These are phyloP conservation scores for Gossypium laxum DNA, from an alignment of 441 rosid genomes.

Conservation along the genomic window DNA sequence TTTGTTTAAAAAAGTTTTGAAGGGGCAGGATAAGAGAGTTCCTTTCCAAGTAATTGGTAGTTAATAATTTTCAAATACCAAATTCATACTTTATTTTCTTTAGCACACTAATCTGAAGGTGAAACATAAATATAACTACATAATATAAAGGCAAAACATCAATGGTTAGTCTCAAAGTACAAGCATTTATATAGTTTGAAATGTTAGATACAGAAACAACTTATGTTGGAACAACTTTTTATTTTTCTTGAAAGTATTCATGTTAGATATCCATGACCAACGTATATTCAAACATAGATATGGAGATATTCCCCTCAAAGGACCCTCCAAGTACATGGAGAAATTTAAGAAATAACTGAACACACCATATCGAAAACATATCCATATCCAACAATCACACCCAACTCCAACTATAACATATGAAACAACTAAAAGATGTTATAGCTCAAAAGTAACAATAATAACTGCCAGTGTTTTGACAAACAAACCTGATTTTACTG, in stretches of 20 bases:
- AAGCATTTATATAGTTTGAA: not conserved
- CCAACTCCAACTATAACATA: not conserved
- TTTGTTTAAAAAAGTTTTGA: too few species aligned
- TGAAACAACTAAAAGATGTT: not conserved
- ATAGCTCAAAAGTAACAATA: not conserved
- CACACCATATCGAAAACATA: not conserved
- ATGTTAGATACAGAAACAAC: not conserved
- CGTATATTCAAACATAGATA: not conserved
- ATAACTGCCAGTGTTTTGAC: not conserved
- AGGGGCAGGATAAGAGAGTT: too few species aligned
- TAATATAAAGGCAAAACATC: not conserved
- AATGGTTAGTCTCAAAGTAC: not conserved
- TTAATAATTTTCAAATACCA: too few species aligned
- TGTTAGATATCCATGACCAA: not conserved
- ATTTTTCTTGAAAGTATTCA: not conserved
- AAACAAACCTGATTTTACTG: constrained; percentile 57
- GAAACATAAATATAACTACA: too few species aligned
- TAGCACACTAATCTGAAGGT: too few species aligned
- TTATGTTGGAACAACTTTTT: not conserved
- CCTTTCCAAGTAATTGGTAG: too few species aligned
- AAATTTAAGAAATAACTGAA: not conserved
- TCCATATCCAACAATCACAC: not conserved
- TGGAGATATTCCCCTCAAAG: not conserved
- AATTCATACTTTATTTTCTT: too few species aligned
- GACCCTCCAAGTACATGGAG: not conserved